A percentile compares a stretch with the other conserved stretches of the same genome.
These are phyloP conservation scores for Exophiala dermatitidis DNA, from an alignment of 2,329 filamentous ascomycete genomes.

Conservation along the genomic window DNA sequence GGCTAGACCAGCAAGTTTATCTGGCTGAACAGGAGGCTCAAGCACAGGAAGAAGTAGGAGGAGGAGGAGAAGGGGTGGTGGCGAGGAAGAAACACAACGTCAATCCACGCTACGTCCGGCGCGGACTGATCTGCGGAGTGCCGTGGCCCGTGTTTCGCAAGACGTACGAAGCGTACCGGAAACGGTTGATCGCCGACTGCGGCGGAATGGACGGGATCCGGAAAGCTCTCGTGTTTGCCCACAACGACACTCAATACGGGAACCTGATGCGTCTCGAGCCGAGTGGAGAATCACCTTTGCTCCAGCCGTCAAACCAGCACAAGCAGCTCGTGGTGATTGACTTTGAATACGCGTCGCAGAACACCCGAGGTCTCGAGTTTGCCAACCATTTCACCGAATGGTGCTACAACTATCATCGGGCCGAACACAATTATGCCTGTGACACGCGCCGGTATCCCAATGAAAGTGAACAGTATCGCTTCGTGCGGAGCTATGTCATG, in stretches of 20 bases:
- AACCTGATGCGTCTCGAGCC: conserved; percentile 81
- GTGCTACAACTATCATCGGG: conserved; percentile 93
- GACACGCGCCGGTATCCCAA: conserved; percentile 64
- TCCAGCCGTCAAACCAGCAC: conserved; percentile 85
- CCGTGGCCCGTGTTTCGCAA: conserved; percentile 72
- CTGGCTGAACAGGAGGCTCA: conserved; percentile 38
- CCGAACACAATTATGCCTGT: conserved; percentile 57
- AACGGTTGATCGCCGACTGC: conserved; percentile 65
- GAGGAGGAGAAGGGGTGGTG: no score
- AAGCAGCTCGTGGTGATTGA: conserved; percentile 96
- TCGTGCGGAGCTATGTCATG: conserved; percentile 77
- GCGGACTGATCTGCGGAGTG: conserved; percentile 73
- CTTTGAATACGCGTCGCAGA: conserved; percentile 93
- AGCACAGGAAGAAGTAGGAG: conserved; percentile 29
- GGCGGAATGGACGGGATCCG: conserved; percentile 60
- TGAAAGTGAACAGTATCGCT: conserved; percentile 61
- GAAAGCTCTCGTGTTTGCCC: conserved; percentile 80
- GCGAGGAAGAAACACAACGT: conserved; percentile 2
- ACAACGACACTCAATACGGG: conserved; percentile 98
- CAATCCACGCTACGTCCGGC: conserved; percentile 27
- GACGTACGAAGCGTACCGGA: conserved; percentile 69
- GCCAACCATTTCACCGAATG: conserved; percentile 98
- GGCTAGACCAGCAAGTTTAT: conserved; percentile 53
- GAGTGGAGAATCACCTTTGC: conserved; percentile 67
- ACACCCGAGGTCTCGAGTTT: conserved; percentile 79